phyloP scores from a whole-genome alignment of 805 yeast species.

The Lipomyces anomalus region DNA sequence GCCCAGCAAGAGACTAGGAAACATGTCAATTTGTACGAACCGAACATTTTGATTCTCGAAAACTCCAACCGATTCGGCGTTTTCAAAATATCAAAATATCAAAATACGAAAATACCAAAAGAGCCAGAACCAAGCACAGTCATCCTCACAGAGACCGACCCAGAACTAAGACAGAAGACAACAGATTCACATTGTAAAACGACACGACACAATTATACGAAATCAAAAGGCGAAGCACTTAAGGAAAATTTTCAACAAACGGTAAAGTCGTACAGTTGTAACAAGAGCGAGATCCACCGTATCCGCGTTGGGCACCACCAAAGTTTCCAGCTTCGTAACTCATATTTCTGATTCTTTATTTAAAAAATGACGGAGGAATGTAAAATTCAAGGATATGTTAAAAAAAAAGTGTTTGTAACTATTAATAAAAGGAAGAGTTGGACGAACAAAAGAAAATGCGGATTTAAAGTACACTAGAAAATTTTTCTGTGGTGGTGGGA shows the following conservation, averaged over 20 bases:
- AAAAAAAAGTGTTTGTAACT: too few species aligned
- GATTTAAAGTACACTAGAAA: too few species aligned
- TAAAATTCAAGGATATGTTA: too few species aligned
- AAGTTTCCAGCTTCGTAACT: background rate
- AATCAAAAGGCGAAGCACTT: background rate
- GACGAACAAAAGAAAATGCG: too few species aligned
- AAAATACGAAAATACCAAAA: conserved; percentile 2
- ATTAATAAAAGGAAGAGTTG: too few species aligned
- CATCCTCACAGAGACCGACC: background rate
- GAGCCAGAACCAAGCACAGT: background rate
- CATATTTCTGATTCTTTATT: background rate
- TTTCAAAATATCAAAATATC: too few species aligned
- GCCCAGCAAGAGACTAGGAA: too few species aligned
- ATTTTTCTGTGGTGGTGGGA: too few species aligned
- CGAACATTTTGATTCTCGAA: too few species aligned
- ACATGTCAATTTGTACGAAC: too few species aligned
- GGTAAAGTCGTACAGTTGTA: conserved; percentile 22
- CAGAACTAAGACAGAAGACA: background rate
- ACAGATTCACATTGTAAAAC: background rate
- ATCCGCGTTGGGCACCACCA: conserved; percentile 10
- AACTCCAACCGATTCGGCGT: too few species aligned
- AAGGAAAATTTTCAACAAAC: conserved; percentile 1
- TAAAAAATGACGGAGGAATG: background rate
- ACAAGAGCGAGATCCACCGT: conserved; percentile 19
- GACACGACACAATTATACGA: background rate